A percentile compares a stretch with the other conserved stretches of the same genome.
These are phyloP conservation scores for Hydrangea macrophylla DNA, from an alignment of 148 eudicot genomes.

Conservation along the genomic window DNA sequence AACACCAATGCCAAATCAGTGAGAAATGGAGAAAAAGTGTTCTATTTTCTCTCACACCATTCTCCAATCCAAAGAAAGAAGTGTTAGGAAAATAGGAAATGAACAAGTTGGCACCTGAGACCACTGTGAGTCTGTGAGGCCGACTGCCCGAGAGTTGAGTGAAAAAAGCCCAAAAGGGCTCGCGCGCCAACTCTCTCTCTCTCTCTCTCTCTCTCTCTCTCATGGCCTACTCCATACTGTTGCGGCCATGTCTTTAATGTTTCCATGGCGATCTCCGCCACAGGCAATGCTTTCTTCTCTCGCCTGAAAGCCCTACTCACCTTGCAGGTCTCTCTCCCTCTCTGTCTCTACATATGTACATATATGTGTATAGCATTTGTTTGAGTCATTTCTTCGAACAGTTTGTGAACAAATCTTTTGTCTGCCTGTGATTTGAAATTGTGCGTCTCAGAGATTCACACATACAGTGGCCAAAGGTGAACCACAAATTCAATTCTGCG, in stretches of 20 bases:
- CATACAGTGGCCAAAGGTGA: conserved; percentile 16
- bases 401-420: conserved; percentile 5
- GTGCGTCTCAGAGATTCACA: conserved; percentile 15
- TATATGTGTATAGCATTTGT: too few relatives aligned
- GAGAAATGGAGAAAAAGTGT: too few relatives aligned
- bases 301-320: conserved; percentile 24
- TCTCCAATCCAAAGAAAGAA: too few relatives aligned
- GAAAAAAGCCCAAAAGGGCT: too few relatives aligned
- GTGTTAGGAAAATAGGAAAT: too few relatives aligned
- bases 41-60: too few relatives aligned
- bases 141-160: too few relatives aligned
- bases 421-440: background rate
- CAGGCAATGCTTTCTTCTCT: conserved; percentile 17
- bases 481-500: conserved; percentile 14
- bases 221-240: background rate
- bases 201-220: background rate
- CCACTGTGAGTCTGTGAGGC: too few relatives aligned
- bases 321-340: conserved; percentile 20
- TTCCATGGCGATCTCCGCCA: conserved; percentile 8
- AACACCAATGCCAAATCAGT: too few relatives aligned
- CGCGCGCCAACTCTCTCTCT: too few relatives aligned
- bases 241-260: conserved; percentile 4
- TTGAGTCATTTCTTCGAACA: conserved; percentile 42
- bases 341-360: background rate
- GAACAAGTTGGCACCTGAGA: too few relatives aligned